These are phyloP conservation scores for Ascochyta koolunga DNA, from an alignment of 2,329 filamentous ascomycete genomes.

Conservation along the genomic window DNA sequence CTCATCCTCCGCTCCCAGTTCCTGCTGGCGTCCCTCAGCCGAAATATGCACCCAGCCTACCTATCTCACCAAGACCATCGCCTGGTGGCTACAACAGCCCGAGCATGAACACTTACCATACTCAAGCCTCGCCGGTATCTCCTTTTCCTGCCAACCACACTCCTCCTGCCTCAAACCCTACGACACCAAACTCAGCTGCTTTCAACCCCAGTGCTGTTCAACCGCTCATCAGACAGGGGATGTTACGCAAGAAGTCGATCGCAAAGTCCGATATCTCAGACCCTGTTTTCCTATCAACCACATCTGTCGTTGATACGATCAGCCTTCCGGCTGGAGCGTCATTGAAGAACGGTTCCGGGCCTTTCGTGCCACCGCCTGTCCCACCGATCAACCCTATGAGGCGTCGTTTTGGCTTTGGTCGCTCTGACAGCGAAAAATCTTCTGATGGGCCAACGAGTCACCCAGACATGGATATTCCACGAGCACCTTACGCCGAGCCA, in stretches of 20 bases:
- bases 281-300: slow-evolving; percentile 60
- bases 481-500: slow-evolving; percentile 39
- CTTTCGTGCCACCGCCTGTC: slow-evolving; percentile 52
- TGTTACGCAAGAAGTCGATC: slow-evolving; percentile 61
- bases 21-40: slow-evolving; percentile 24
- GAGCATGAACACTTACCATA: slow-evolving; percentile 34
- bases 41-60: slow-evolving; percentile 34
- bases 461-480: slow-evolving; percentile 39
- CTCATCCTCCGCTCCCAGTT: slow-evolving; percentile 34
- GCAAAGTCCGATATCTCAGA: slow-evolving; percentile 68
- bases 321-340: slow-evolving; percentile 63
- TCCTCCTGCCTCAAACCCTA: slow-evolving; percentile 57
- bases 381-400: slow-evolving; percentile 66
- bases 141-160: slow-evolving; percentile 61
- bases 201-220: slow-evolving; percentile 41
- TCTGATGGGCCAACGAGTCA: slow-evolving; percentile 47
- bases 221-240: slow-evolving; percentile 32
- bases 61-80: slow-evolving; percentile 46
- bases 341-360: slow-evolving; percentile 57
- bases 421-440: slow-evolving; percentile 43
- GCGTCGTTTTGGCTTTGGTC: slow-evolving; percentile 54
- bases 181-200: slow-evolving; percentile 49
- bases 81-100: slow-evolving; percentile 47
- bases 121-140: slow-evolving; percentile 54
- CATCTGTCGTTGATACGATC: slow-evolving; percentile 64